These are phyloP conservation scores for Alternaria sp. DNA, from an alignment of 2,329 filamentous ascomycete species.

Conservation along the genomic window DNA sequence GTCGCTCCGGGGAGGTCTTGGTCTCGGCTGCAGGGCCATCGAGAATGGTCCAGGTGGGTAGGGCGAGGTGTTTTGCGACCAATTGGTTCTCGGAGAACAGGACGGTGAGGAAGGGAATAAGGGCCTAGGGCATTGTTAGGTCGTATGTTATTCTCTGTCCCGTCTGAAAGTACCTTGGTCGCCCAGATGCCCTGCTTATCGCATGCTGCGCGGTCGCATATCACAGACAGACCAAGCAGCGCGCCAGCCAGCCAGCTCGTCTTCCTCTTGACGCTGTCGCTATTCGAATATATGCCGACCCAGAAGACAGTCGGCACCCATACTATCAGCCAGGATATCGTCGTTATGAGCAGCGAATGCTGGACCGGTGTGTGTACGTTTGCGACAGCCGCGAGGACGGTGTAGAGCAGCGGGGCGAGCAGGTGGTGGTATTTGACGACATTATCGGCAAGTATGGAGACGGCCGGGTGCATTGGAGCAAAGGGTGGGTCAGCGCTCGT, in stretches of 20 bases:
- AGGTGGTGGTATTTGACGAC: constrained; percentile 40
- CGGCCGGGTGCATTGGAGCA: constrained; percentile 49
- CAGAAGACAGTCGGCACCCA: constrained; percentile 45
- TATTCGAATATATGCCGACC: constrained; percentile 40
- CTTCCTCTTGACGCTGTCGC: constrained; percentile 31
- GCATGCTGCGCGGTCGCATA: constrained; percentile 54
- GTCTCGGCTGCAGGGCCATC: constrained; percentile 29
- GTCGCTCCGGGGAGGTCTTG: constrained; percentile 20
- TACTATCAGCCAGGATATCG: constrained; percentile 52
- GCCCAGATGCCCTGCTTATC: constrained; percentile 54
- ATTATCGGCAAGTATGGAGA: constrained; percentile 39
- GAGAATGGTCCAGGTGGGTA: constrained; percentile 30
- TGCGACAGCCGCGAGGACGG: constrained; percentile 43
- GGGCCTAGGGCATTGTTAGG: constrained; percentile 26
- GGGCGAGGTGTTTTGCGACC: constrained; percentile 28
- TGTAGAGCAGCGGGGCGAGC: constrained; percentile 44
- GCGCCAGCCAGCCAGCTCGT: constrained; percentile 51
- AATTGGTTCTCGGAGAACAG: constrained; percentile 39
- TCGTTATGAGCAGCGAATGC: constrained; percentile 53
- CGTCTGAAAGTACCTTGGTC: constrained; percentile 50
- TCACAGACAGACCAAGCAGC: constrained; percentile 50
- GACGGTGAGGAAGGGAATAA: constrained; percentile 44
- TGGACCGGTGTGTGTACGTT: constrained; percentile 44
- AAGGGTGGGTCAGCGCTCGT: constrained; percentile 37
- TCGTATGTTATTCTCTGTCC: not conserved